A percentile compares a stretch with the other conserved stretches of the same genome.
phyloP scores from a whole-genome alignment of 176 grass and related monocot genomes.

The Bolboschoenus planiculmis region DNA sequence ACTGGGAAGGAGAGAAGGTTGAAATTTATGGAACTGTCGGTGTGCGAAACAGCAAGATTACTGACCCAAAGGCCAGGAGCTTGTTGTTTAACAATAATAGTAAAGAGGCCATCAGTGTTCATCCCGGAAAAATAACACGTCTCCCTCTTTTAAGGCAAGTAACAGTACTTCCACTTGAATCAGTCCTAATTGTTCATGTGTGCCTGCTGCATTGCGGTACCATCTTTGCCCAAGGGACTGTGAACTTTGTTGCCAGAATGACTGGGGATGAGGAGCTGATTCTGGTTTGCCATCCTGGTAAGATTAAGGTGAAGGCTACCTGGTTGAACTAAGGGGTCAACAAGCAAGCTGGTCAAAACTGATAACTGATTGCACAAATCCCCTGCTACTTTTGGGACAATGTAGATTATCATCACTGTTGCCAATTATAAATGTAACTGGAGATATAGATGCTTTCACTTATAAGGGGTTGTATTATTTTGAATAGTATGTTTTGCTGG shows the following conservation, averaged over 20 bases:
- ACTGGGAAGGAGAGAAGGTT: background rate
- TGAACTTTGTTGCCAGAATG: background rate
- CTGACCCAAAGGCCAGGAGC: background rate
- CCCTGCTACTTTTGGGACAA: too few relatives aligned
- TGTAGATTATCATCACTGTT: too few relatives aligned
- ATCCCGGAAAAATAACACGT: background rate
- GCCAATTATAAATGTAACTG: too few relatives aligned
- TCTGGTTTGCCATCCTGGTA: background rate
- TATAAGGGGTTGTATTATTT: too few relatives aligned
- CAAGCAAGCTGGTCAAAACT: too few relatives aligned
- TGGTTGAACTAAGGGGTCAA: background rate
- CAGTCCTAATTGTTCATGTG: background rate
- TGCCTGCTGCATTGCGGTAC: background rate
- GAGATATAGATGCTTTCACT: too few relatives aligned
- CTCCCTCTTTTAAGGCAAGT: background rate
- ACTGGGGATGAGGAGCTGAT: background rate
- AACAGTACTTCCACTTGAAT: background rate
- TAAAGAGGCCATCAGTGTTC: background rate
- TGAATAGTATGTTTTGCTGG: too few relatives aligned
- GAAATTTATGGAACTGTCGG: background rate
- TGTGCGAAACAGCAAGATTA: background rate
- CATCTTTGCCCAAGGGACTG: background rate
- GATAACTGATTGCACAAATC: too few relatives aligned
- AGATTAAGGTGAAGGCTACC: background rate
- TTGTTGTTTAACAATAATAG: background rate